phyloP scores from a whole-genome alignment of 805 yeast genomes.

The Saturnispora galanensis region DNA sequence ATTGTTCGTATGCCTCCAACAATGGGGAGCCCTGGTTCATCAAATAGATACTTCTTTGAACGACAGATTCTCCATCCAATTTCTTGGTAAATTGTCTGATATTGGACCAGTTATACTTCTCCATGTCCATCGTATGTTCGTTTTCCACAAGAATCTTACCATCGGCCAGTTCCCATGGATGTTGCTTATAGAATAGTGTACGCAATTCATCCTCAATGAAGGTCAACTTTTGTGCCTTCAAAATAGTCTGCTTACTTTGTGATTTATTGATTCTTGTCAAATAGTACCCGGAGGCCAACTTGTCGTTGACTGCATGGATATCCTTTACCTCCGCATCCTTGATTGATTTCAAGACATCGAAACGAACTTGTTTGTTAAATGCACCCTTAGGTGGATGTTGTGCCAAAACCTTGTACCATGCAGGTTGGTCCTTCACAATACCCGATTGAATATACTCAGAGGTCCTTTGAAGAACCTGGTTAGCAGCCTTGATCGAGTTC shows the following conservation, averaged over 20 bases:
- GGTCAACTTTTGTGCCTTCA: slow-evolving; percentile 42
- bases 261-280: slow-evolving; percentile 37
- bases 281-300: slow-evolving; percentile 21
- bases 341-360: slow-evolving; percentile 21
- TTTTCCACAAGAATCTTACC: slow-evolving; percentile 80
- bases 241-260: slow-evolving; percentile 30
- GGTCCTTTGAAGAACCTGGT: slow-evolving; percentile 69
- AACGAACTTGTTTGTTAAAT: slow-evolving; percentile 36
- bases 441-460: slow-evolving; percentile 68
- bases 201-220: slow-evolving; percentile 77
- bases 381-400: slow-evolving; percentile 70
- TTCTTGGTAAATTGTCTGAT: slow-evolving; percentile 65
- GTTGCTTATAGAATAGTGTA: slow-evolving; percentile 75
- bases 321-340: slow-evolving; percentile 17
- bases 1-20: slow-evolving; percentile 69
- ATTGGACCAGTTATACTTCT: slow-evolving; percentile 61
- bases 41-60: slow-evolving; percentile 59
- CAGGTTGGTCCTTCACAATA: slow-evolving; percentile 61
- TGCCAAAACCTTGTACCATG: slow-evolving; percentile 83
- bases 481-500: slow-evolving; percentile 73
- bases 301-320: slow-evolving; percentile 11
- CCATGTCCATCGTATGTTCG: slow-evolving; percentile 42
- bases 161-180: slow-evolving; percentile 96
- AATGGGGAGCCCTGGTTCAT: slow-evolving; percentile 30
- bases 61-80: slow-evolving; percentile 84